Evolutionary conservation across 208 protist species (phyloP), one percentile per base, ranked within the genome.

Genomic region (Trypanosoma mega): DNA sequence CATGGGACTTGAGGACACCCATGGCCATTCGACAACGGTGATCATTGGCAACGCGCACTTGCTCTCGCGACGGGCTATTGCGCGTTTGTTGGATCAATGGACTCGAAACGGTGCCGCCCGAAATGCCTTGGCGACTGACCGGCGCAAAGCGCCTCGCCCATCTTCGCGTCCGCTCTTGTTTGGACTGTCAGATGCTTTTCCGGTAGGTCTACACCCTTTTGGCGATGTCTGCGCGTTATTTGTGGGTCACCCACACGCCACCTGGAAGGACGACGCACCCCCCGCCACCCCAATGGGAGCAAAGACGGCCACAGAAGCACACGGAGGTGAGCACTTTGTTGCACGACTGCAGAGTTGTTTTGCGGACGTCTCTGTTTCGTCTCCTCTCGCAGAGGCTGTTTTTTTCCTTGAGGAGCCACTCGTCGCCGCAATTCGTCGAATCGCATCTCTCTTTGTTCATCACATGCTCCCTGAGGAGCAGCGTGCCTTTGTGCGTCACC

Each of bases 41-140:
- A 58, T 90, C 20, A 44, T 90, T 30, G 34, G 65, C 58, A 82
- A 90, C 69, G 83, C 83, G 0, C 79, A 90, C 54, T 23, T 90
- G 20, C 72, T 90, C 7, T 86, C 79, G 7, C 55, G 69, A 34
- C 76, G 73, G 2, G 83, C 83, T 0, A 66, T 84, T 26, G 47
- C 76, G 8, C 78, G 83, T 14, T 26, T 90, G 37, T 31, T 90
- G 8, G 79, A 90, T n/a, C 83, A 90, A 52, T 90, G 83, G 83
- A 90, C 83, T 1, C 83, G 79, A 34, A 90, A 90, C 53, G 79
- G 74, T 1, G 64, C 70, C 5, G 71, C 66, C 2, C 37, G 31
- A 11, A 29, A 20, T 60, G 39, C 18, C n/a, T n/a, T n/a, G n/a
- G n/a, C n/a, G n/a, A n/a, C n/a, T n/a, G n/a, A n/a, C n/a, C n/a